These are phyloP conservation scores for Aspergillus tubingensis DNA, from an alignment of 2,329 filamentous ascomycete genomes.

Conservation along the genomic window DNA sequence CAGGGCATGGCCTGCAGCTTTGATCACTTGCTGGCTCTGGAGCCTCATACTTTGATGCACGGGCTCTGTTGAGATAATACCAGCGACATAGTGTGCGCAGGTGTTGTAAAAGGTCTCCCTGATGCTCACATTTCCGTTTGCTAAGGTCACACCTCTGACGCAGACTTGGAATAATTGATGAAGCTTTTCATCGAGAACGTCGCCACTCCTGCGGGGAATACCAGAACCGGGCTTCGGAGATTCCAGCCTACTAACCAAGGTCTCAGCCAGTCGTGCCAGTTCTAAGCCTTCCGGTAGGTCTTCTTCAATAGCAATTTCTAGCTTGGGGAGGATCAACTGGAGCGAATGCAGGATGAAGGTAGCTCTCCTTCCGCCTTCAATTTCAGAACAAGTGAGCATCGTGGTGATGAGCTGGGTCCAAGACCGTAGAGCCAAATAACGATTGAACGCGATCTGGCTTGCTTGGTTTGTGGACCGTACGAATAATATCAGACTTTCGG, in stretches of 20 bases:
- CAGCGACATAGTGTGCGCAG: slow-evolving; percentile 79
- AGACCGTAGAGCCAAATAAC: slow-evolving; percentile 70
- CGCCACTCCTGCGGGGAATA: slow-evolving; percentile 54
- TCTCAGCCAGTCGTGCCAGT: slow-evolving; percentile 75
- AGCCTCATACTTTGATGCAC: slow-evolving; percentile 49
- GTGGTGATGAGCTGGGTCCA: slow-evolving; percentile 86
- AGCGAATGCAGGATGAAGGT: slow-evolving; percentile 83
- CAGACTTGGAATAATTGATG: slow-evolving; percentile 90
- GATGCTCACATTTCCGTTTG: slow-evolving; percentile 68
- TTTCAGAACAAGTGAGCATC: slow-evolving; percentile 78
- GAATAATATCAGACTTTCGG: slow-evolving; percentile 39
- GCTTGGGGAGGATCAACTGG: slow-evolving; percentile 82
- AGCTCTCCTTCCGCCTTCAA: slow-evolving; percentile 70
- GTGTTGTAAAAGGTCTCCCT: slow-evolving; percentile 89
- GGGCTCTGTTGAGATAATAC: slow-evolving; percentile 57
- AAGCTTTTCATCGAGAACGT: slow-evolving; percentile 82
- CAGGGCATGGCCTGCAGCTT: slow-evolving; percentile 76
- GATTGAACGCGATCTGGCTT: slow-evolving; percentile 42
- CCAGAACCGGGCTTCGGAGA: slow-evolving; percentile 40
- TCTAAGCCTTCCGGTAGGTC: slow-evolving; percentile 71
- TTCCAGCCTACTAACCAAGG: slow-evolving; percentile 51
- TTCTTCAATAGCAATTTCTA: slow-evolving; percentile 74
- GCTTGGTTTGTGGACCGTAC: slow-evolving; percentile 45
- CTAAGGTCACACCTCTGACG: slow-evolving; percentile 74
- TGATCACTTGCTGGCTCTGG: slow-evolving; percentile 68